These are phyloP conservation scores for Mycena crocata DNA, from an alignment of 768 basidiomycete species.

Conservation along the genomic window DNA sequence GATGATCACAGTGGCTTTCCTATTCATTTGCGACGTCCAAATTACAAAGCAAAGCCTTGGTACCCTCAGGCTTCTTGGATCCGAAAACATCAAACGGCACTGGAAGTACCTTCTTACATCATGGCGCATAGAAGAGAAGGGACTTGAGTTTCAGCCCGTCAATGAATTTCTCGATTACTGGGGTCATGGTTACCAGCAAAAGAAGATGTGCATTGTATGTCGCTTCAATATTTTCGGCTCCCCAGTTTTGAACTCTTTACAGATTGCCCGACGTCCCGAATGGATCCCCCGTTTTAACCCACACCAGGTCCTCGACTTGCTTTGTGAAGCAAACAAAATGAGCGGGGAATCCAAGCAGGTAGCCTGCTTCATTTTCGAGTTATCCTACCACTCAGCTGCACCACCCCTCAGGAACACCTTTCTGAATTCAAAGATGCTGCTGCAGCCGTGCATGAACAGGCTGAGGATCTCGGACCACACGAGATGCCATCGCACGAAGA, in stretches of 20 bases:
- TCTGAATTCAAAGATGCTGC: no score
- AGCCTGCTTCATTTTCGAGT: not conserved
- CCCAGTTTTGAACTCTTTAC: not conserved
- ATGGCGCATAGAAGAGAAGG: constrained; percentile 6
- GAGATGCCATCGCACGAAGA: no score
- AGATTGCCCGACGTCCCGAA: constrained; percentile 1
- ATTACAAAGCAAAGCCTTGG: not conserved
- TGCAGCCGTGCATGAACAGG: no score
- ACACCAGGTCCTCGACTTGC: not conserved
- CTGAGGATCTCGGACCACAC: no score
- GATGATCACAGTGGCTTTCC: not conserved
- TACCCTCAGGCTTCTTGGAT: not conserved
- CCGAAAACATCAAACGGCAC: not conserved
- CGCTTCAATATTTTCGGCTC: not conserved
- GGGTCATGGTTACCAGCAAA: not conserved
- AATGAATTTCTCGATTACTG: constrained; percentile 9
- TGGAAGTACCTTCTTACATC: constrained; percentile 4
- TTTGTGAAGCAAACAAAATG: not conserved
- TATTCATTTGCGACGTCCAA: not conserved
- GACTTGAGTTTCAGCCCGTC: not conserved
- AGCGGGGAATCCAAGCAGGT: not conserved
- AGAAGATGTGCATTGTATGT: not conserved
- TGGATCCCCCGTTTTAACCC: constrained; percentile 7
- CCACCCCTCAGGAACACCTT: no score
- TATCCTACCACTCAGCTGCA: no score